Evolutionary conservation across 805 yeast genomes (phyloP), one percentile per base, ranked within the genome.

Genomic region (Wickerhamiella spandovensis): DNA sequence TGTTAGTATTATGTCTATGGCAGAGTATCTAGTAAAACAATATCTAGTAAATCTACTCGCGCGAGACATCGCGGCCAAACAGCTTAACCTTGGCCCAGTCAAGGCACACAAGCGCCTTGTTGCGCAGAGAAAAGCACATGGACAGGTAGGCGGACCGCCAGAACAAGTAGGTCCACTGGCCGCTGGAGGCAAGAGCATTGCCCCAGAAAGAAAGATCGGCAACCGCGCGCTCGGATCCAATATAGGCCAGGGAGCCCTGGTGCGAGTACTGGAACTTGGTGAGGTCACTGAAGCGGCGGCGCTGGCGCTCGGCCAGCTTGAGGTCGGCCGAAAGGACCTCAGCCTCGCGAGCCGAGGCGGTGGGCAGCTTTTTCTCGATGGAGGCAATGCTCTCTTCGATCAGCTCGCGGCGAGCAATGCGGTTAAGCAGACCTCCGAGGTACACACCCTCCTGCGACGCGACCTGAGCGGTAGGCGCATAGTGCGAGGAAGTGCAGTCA

Each of bases 391-490:
- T 69, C 56, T 64, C 53, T 46, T 64, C 65, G 35, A 64, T 60
- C 15, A 59, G 62, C 44, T 61, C 58, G 30, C 68, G 62, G 48
- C 60, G 55, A 46, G 72, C 72, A 37, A 67, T 55, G 58, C 74
- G 81, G 64, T 77, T 75, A 67, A 89, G 82, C 57, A 80, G 78
- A 32, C 72, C 70, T 51, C 89, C 92, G 58, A 89, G 76, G 69
- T 77, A 89, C 51, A 74, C 72, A 66, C 96, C 97, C 70, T 89
- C 86, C 73, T 89, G 97, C 70, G 87, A 80, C 42, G 97, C 97
- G 50, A 88, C 97, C 74, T 89, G 97, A 23, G 97, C 97, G 54
- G 97, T 89, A 59, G 97, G 97, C 43, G 95, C 92, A 59, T 79
- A 80, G 65, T 85, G 85, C 56, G 92, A 84, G 54, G 77, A 73